A percentile compares a stretch with the other conserved stretches of the same genome.
Conservation (phyloP, 495 filamentous ascomycete genomes). For the Aeminium ludgeri region DNA sequence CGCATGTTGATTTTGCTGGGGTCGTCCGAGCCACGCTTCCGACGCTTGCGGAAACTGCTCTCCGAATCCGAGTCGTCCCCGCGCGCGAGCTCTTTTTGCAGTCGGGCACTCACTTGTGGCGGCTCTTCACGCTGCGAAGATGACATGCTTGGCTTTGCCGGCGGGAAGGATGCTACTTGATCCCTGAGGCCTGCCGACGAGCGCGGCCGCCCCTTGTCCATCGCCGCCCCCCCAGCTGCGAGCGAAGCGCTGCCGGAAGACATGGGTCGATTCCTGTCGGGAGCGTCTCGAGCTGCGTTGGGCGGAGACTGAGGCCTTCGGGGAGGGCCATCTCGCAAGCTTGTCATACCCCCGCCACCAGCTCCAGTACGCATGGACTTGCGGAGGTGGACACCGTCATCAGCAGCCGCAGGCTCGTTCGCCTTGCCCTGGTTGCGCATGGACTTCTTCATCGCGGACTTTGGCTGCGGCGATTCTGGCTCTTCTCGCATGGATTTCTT, state of each 20-base stretch:
- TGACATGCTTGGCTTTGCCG: neutral
- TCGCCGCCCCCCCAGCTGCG: too few species aligned
- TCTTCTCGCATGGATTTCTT: neutral
- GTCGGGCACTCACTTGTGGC: slow-evolving; percentile 1
- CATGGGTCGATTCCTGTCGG: too few species aligned
- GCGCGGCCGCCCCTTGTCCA: too few species aligned
- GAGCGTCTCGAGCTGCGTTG: slow-evolving; percentile 18
- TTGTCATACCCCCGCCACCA: slow-evolving; percentile 8
- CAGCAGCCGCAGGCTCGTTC: slow-evolving; percentile 2
- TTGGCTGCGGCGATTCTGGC: neutral
- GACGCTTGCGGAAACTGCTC: slow-evolving; percentile 42
- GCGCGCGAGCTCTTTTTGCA: slow-evolving; percentile 19
- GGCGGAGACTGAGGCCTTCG: slow-evolving; percentile 1
- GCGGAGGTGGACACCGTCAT: slow-evolving; percentile 23
- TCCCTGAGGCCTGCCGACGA: too few species aligned
- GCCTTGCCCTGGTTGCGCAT: slow-evolving; percentile 6
- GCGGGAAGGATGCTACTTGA: too few species aligned
- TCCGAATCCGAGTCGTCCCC: slow-evolving; percentile 36
- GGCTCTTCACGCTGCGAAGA: neutral
- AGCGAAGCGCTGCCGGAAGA: too few species aligned
- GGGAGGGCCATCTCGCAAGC: slow-evolving; percentile 9
- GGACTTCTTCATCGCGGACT: slow-evolving; percentile 14
- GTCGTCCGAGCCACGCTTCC: slow-evolving; percentile 23
- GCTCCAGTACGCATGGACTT: slow-evolving; percentile 26
- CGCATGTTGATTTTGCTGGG: slow-evolving; percentile 32